Evolutionary conservation across 2,329 filamentous ascomycete genomes (phyloP), one percentile per base, ranked within the genome.

Genomic region (Fusarium temperatum): DNA sequence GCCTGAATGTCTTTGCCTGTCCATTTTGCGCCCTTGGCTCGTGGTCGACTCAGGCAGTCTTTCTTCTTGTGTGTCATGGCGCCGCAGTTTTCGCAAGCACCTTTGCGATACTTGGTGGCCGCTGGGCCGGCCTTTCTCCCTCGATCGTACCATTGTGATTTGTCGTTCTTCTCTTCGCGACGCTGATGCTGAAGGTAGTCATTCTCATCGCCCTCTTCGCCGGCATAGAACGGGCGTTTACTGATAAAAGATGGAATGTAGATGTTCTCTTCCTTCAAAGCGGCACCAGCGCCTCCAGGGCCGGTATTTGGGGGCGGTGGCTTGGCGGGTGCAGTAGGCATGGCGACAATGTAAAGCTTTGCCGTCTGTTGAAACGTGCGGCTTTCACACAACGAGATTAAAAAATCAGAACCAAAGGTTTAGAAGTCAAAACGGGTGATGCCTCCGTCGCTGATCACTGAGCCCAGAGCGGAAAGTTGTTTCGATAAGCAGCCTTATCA

Each of bases 191-290:
- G 94, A 74, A 99, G 93, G 82, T 98, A 99, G 80, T 98, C 95
- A 81, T 89, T 90, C 70, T 93, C 89, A 68, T 92, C 90, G 75
- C 92, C 92, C 80, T 95, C 94, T 77, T 93, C 91, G 78, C 89
- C 91, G 62, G 97, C 91, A 83, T 98, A 99, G 85, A 99, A 99
- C 9, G 96, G 96, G 77, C 97, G 95, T 83, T 98, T 98, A 78
- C 95, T 95, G 85, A 99, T 99, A 88, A 98, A 99, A 61, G 94
- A 91, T 11, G 96, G 96, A 79, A 99, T 99, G 87, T 99, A 99
- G 82, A 98, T 92, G 88, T 99, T 99, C 83, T 96, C 94, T 83
- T 97, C 95, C 82, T 97, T 97, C 63, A 88, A 89, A 10, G 84
- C 83, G 12, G 84, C 83, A 61, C 82, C 81, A 9, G 84, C 83